phyloP scores from a whole-genome alignment of 2,329 filamentous ascomycete genomes.

The Diaporthe aspalathi region DNA sequence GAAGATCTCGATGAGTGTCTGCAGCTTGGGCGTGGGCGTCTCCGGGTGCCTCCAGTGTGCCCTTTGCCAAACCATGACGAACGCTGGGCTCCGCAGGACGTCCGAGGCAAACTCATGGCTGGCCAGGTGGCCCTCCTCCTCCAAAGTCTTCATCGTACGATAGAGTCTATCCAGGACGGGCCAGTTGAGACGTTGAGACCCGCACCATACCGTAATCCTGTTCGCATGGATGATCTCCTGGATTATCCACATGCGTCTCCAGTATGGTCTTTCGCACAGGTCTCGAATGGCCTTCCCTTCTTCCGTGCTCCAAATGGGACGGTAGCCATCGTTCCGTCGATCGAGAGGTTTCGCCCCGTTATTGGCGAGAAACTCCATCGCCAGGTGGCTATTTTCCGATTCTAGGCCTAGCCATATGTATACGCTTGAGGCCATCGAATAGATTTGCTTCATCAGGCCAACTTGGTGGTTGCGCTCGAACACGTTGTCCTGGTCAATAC shows the following conservation, averaged over 20 bases:
- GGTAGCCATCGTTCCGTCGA: not conserved
- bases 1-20: slow-evolving; percentile 13
- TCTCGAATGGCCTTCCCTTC: not conserved
- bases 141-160: not conserved
- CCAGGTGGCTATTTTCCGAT: not conserved
- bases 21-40: slow-evolving; percentile 11
- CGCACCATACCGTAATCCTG: slow-evolving; percentile 6
- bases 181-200: not conserved
- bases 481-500: slow-evolving; percentile 3
- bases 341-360: not conserved
- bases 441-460: slow-evolving; percentile 7
- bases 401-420: slow-evolving; percentile 11
- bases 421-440: not conserved
- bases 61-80: slow-evolving; percentile 25
- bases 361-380: slow-evolving; percentile 4
- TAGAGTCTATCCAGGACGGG: not conserved
- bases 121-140: not conserved
- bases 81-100: not conserved
- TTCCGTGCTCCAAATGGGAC: not conserved
- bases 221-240: slow-evolving; percentile 28
- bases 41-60: slow-evolving; percentile 16
- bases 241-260: slow-evolving; percentile 22
- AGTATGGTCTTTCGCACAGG: not conserved
- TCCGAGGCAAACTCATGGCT: not conserved
- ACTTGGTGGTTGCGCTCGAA: slow-evolving; percentile 1